phyloP scores from a whole-genome alignment of 352 stramenopile genomes.

The Globisporangium carolinianum region DNA sequence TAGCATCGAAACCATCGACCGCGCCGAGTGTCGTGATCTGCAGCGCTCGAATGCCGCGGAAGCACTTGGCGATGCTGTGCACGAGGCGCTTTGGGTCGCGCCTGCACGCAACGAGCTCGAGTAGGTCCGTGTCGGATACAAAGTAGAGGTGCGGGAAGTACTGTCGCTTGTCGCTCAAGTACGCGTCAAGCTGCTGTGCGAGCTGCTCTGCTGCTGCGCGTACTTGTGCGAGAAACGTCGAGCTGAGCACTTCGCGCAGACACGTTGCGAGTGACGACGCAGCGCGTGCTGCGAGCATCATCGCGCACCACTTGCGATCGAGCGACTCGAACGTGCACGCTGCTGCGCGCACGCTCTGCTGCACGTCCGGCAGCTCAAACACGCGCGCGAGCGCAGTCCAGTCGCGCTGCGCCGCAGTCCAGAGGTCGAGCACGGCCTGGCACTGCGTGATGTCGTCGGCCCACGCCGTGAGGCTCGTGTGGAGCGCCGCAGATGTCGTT shows the following conservation, averaged over 20 bases:
- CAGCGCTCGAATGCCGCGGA: conserved; percentile 30
- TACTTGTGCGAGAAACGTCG: conserved; percentile 36
- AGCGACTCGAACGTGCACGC: conserved; percentile 54
- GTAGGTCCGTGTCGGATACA: conserved; percentile 52
- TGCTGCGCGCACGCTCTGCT: conserved; percentile 45
- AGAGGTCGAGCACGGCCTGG: conserved; percentile 53
- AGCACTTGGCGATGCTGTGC: conserved; percentile 46
- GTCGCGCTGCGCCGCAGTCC: conserved; percentile 40
- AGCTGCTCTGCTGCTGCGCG: conserved; percentile 42
- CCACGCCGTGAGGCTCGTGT: conserved; percentile 39
- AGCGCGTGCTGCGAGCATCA: conserved; percentile 51
- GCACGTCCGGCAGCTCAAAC: conserved; percentile 46
- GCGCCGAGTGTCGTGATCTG: conserved; percentile 14
- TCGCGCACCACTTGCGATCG: conserved; percentile 60
- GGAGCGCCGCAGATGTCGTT: conserved; percentile 24
- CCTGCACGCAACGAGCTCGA: conserved; percentile 45
- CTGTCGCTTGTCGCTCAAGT: conserved; percentile 52
- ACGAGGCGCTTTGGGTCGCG: conserved; percentile 25
- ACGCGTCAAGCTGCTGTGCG: conserved; percentile 44
- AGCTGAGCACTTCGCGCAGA: conserved; percentile 51
- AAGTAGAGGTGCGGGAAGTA: conserved; percentile 59
- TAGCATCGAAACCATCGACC: too few species aligned
- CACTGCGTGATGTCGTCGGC: conserved; percentile 53
- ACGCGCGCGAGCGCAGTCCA: conserved; percentile 39
- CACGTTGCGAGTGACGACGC: conserved; percentile 44